phyloP scores from a whole-genome alignment of 257 asterid genomes.

The Cinchona pubescens region DNA sequence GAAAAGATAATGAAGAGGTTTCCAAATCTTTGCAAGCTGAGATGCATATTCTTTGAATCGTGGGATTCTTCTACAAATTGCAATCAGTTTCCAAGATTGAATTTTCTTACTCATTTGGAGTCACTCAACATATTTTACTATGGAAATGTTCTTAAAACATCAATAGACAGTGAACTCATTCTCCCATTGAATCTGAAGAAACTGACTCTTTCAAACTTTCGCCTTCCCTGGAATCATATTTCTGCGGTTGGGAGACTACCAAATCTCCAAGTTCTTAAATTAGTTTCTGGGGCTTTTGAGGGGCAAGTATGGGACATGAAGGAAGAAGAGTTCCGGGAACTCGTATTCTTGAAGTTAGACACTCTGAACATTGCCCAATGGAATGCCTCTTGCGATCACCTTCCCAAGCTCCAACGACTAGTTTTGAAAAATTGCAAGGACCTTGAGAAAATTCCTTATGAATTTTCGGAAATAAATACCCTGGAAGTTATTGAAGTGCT shows the following conservation, averaged over 20 bases:
- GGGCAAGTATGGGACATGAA: neutral
- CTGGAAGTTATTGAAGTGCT: neutral
- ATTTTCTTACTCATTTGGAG: neutral
- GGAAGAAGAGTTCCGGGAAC: neutral
- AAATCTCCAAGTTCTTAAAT: conserved; percentile 9
- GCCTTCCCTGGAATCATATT: neutral
- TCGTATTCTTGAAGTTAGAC: conserved; percentile 2
- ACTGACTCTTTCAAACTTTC: neutral
- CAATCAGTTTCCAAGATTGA: neutral
- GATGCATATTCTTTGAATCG: neutral
- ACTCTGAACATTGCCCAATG: neutral
- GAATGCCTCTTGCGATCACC: neutral
- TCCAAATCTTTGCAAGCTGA: conserved; percentile 1
- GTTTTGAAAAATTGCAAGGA: neutral
- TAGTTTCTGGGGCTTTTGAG: neutral
- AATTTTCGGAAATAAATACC: neutral
- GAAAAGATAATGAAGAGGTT: neutral
- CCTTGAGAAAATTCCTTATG: neutral
- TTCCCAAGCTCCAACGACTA: neutral
- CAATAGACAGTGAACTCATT: too few species aligned
- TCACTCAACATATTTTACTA: neutral
- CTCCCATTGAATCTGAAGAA: neutral
- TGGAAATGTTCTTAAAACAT: too few species aligned
- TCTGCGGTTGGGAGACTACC: neutral
- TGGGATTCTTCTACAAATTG: neutral